Base-by-base conservation (phyloP, 257 asterid genomes). In the Solanum virginianum region DNA sequence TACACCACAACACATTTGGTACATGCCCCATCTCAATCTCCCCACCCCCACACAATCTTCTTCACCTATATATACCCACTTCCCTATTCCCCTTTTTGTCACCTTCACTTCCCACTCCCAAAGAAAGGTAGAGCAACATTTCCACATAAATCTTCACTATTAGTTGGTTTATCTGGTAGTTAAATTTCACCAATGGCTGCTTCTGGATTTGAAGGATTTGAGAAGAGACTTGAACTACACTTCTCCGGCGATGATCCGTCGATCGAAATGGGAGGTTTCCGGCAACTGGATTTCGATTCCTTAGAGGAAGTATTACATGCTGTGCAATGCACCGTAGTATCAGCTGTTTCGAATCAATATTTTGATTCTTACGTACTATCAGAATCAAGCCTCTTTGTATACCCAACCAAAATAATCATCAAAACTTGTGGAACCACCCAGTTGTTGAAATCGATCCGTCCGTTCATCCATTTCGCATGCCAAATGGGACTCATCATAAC, bases 141-240 rank as follows among this genome's bases (percentile, higher is more conserved):
- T 45, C 39, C 16, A 41, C 18, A 41, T 41, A 68, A 41, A 20
- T 10, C 0, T 43, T 13, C 55, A 41, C 80, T 10, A 71, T 47
- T 6, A 63, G 13, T 63, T 60, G 32, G 29, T 62, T 22, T 12
- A 62, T n/a, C 70, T 62, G 17, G 8, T 22, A 62, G 36, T 72
- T 72, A 11, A 5, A 70, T 39, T 77, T 62, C 26, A 49, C 16
- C 69, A 68, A 96, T 97, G 99, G 98, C 99, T 74, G 91, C 87
- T 85, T 96, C 99, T 0, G 99, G 98, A 36, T 97, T 97, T 83
- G 99, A 97, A 85, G 99, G 99, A 65, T 97, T 94, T 82, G 99
- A 97, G 84, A 95, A 96, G 88, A 89, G 99, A 85, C 87, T 96
- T 0, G 99, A 95, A 92, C 91, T 96, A 1, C 94, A 87, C 18